phyloP scores from a whole-genome alignment of 2,329 filamentous ascomycete species.

The Aspergillus floridensis region DNA sequence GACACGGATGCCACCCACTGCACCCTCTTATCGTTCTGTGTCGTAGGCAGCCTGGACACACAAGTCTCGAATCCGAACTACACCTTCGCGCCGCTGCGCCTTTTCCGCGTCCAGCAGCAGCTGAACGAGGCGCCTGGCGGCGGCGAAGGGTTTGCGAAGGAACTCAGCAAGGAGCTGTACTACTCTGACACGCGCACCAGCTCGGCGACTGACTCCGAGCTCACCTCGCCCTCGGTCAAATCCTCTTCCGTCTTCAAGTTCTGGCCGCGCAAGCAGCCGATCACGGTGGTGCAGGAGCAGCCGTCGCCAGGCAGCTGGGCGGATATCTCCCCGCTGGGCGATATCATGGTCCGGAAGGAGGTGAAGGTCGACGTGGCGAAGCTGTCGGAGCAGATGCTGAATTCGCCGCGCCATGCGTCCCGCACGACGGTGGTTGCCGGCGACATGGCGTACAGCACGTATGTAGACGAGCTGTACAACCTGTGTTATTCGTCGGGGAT shows the following conservation, averaged over 20 bases:
- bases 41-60: constrained; percentile 62
- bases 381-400: constrained; percentile 20
- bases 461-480: constrained; percentile 49
- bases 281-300: not conserved
- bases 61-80: constrained; percentile 52
- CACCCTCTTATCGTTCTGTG: constrained; percentile 54
- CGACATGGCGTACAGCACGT: constrained; percentile 34
- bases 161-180: constrained; percentile 61
- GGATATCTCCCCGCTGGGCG: constrained; percentile 42
- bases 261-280: constrained; percentile 21
- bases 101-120: constrained; percentile 67
- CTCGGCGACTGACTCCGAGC: constrained; percentile 25
- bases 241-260: constrained; percentile 21
- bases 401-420: constrained; percentile 21
- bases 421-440: constrained; percentile 27
- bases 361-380: constrained; percentile 54
- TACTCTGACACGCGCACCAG: constrained; percentile 34
- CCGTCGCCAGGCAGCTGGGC: constrained; percentile 23
- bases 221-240: constrained; percentile 18
- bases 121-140: constrained; percentile 55
- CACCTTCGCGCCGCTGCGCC: constrained; percentile 60
- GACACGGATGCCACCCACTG: constrained; percentile 40
- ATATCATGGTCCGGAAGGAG: constrained; percentile 63
- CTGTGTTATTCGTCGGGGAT: constrained; percentile 33
- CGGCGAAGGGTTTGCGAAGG: constrained; percentile 59